Percentiles rank a stretch among this genome's conserved stretches.
These are phyloP conservation scores for Henningerozyma blattae DNA, from an alignment of 805 yeast genomes.

Conservation along the genomic window DNA sequence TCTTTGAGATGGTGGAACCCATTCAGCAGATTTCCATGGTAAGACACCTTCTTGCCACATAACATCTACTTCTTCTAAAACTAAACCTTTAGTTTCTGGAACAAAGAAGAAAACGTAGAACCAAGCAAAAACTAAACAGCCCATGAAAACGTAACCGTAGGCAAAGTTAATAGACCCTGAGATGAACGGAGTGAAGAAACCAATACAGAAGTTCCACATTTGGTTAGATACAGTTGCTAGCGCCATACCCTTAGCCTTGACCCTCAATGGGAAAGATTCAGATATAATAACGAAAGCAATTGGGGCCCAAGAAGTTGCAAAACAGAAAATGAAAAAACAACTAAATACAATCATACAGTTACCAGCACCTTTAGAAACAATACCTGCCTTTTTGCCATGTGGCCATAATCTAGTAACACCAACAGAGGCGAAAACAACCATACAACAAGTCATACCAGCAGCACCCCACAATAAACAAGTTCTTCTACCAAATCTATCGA, in stretches of 20 bases:
- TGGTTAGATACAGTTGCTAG: conserved; percentile 57
- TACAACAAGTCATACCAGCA: conserved; percentile 36
- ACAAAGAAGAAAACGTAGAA: conserved; percentile 62
- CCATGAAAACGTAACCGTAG: conserved; percentile 56
- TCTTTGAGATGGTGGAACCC: conserved; percentile 37
- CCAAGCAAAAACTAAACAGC: conserved; percentile 45
- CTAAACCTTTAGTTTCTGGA: conserved; percentile 67
- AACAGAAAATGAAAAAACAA: conserved; percentile 61
- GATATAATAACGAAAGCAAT: conserved; percentile 55
- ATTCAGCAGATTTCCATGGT: conserved; percentile 34
- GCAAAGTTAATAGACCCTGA: conserved; percentile 54
- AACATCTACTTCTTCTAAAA: conserved; percentile 69
- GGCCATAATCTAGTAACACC: conserved; percentile 41
- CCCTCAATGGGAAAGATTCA: conserved; percentile 64
- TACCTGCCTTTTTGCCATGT: conserved; percentile 29
- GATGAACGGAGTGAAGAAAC: conserved; percentile 67
- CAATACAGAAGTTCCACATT: conserved; percentile 56
- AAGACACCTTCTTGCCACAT: conserved; percentile 30
- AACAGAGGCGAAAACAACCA: conserved; percentile 42
- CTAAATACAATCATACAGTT: conserved; percentile 62
- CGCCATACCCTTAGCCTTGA: conserved; percentile 46
- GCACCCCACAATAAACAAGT: conserved; percentile 37
- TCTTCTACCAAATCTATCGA: conserved; percentile 48
- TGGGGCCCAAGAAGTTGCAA: conserved; percentile 74
- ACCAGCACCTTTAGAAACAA: conserved; percentile 43